phyloP scores from a whole-genome alignment of 139 green algal genomes.

The Haematococcus sp. region DNA sequence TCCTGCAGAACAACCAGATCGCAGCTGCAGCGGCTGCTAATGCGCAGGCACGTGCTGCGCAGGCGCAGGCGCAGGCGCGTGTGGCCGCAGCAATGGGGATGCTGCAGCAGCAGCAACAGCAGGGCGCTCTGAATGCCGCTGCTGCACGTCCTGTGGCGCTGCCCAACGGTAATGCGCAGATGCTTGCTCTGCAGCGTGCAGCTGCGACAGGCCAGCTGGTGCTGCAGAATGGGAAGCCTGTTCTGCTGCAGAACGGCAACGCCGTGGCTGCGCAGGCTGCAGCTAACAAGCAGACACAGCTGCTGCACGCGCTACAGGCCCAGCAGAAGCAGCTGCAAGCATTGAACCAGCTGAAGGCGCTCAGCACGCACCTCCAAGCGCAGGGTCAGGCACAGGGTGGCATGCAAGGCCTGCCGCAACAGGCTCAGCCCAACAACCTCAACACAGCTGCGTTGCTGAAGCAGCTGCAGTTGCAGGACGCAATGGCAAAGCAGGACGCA shows the following conservation, averaged over 20 bases:
- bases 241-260: too few species aligned
- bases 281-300: not conserved
- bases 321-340: conserved; percentile 31
- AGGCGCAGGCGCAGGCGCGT: too few species aligned
- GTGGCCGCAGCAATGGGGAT: conserved; percentile 1
- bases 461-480: conserved; percentile 7
- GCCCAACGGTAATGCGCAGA: too few species aligned
- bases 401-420: conserved; percentile 10
- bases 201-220: too few species aligned
- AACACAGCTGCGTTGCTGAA: conserved; percentile 5
- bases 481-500: conserved; percentile 3
- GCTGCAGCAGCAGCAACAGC: not conserved
- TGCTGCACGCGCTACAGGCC: conserved; percentile 5
- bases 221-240: too few species aligned
- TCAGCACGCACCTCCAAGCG: not conserved
- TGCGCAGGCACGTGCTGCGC: too few species aligned
- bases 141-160: too few species aligned
- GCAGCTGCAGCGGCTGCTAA: conserved; percentile 7
- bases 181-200: too few species aligned
- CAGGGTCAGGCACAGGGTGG: conserved; percentile 18
- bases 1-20: not conserved
- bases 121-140: too few species aligned
- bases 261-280: too few species aligned
- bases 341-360: conserved; percentile 21
- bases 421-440: conserved; percentile 9